Base-by-base conservation (phyloP, 345 rosid species). In the Bruguiera gymnorhiza region DNA sequence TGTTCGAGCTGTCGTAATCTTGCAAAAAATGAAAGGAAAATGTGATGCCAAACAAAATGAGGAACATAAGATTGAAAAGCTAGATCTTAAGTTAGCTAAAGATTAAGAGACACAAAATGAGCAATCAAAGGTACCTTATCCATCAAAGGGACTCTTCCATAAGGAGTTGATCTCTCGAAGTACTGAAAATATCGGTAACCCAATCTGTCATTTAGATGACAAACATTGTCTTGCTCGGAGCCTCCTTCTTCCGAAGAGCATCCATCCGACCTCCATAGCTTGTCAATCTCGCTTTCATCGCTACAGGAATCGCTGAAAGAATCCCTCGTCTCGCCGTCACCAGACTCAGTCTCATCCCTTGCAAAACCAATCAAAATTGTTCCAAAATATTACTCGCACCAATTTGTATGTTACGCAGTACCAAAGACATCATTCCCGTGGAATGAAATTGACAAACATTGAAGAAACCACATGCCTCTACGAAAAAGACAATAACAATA, bases 331-430 rank as follows among this genome's bases (percentile, higher is more conserved):
- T 82, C 83, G 57, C 66, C 65, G 3, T 10, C 66, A 21, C 74
- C 27, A 56, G 75, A 74, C 66, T 79, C 86, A 85, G 81, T 76
- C 57, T 96, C 99, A 64, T 89, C 97, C 88, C 99, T 96, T 82
- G 57, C 52, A 63, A 60, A 32, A 46, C 56, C 34, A 55, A 56
- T 32, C 72, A 63, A 60, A 30, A 23, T 6, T 18, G 56, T 11
- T 50, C 21, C 31, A 55, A 39, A 5, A 55, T 16, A 16, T 62
- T n/a, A 67, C 62, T 26, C 54, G 29, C 65, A 15, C 39, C 21
- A 20, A 39, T 60, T 58, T 18, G 46, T 1, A 37, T 27, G 20
- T 55, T 51, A 43, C 50, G 1, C 16, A 18, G 20, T 31, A 19
- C 61, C 31, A 63, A 27, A n/a, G 32, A 27, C 19, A 19, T 50